Evolutionary conservation across 2,329 filamentous ascomycete species (phyloP).

Genomic region (Trichoderma cornu-damae): DNA sequence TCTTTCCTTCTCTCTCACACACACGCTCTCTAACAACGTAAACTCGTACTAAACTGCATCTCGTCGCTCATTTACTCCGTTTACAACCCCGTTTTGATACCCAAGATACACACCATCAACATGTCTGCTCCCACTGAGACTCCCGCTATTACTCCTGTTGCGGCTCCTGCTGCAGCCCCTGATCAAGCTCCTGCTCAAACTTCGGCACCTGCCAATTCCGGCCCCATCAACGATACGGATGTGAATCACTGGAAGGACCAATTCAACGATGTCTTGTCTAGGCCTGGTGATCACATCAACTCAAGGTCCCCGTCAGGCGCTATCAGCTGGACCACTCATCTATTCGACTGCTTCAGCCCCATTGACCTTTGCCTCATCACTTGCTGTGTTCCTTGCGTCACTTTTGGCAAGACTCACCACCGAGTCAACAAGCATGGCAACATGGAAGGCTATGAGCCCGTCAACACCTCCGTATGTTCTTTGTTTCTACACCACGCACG

Average conservation of each 20-base stretch:
- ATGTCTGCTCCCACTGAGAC: conserved; percentile 13
- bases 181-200: not conserved
- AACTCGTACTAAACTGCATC: not conserved
- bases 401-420: conserved; percentile 46
- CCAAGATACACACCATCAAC: not conserved
- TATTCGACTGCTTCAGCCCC: conserved; percentile 44
- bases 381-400: conserved; percentile 44
- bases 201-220: conserved; percentile 21
- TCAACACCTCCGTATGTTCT: conserved; percentile 43
- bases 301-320: conserved; percentile 37
- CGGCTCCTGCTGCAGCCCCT: not conserved
- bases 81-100: conserved; percentile 6
- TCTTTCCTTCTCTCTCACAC: not conserved
- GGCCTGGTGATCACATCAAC: conserved; percentile 40
- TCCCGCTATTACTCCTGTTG: not conserved
- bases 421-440: conserved; percentile 38
- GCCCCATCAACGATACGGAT: conserved; percentile 40
- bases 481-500: conserved; percentile 1
- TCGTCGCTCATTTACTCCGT: conserved; percentile 10
- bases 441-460: conserved; percentile 41
- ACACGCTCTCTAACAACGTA: conserved; percentile 1
- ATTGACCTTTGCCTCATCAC: conserved; percentile 42
- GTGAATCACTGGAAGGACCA: conserved; percentile 41
- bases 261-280: conserved; percentile 41
- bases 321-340: conserved; percentile 36